phyloP scores from a whole-genome alignment of 1,284 basidiomycete species.

The Ustilago trichophora region DNA sequence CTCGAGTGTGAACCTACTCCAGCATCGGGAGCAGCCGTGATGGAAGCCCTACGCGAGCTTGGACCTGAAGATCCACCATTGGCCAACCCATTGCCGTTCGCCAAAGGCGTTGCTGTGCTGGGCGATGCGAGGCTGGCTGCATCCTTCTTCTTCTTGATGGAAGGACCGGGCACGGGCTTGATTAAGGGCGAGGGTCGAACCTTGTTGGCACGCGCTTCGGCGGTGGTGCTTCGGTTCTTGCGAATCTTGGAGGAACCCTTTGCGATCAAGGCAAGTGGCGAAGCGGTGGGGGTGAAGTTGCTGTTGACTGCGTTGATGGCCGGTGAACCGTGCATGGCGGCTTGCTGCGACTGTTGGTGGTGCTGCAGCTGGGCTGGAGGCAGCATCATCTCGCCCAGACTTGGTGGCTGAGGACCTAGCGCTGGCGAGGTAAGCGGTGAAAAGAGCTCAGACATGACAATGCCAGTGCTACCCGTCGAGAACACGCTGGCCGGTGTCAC shows the following conservation, averaged over 20 bases:
- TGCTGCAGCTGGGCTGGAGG: slow-evolving; percentile 58
- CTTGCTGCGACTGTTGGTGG: slow-evolving; percentile 39
- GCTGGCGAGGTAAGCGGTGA: slow-evolving; percentile 73
- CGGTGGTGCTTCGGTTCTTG: slow-evolving; percentile 56
- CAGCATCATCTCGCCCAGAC: slow-evolving; percentile 51
- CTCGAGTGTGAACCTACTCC: slow-evolving; percentile 19
- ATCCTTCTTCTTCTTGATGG: slow-evolving; percentile 44
- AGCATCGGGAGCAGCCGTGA: slow-evolving; percentile 9
- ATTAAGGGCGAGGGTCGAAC: slow-evolving; percentile 62
- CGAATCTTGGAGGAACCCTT: slow-evolving; percentile 49
- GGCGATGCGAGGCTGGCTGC: slow-evolving; percentile 8
- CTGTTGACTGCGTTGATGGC: slow-evolving; percentile 26
- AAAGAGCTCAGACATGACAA: slow-evolving; percentile 70
- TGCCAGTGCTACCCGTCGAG: slow-evolving; percentile 62
- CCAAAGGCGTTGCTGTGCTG: slow-evolving; percentile 17
- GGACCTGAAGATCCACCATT: slow-evolving; percentile 18
- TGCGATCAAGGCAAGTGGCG: slow-evolving; percentile 46
- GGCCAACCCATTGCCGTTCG: slow-evolving; percentile 11
- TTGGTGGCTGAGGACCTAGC: slow-evolving; percentile 68
- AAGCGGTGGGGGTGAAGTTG: slow-evolving; percentile 55
- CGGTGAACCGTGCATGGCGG: slow-evolving; percentile 31
- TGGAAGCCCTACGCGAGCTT: slow-evolving; percentile 26
- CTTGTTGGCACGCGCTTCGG: slow-evolving; percentile 56
- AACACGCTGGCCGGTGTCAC: slow-evolving; percentile 65
- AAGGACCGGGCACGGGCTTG: slow-evolving; percentile 54